Base-by-base conservation (phyloP, 148 eudicot genomes). In the Rhododendron williamsianum region DNA sequence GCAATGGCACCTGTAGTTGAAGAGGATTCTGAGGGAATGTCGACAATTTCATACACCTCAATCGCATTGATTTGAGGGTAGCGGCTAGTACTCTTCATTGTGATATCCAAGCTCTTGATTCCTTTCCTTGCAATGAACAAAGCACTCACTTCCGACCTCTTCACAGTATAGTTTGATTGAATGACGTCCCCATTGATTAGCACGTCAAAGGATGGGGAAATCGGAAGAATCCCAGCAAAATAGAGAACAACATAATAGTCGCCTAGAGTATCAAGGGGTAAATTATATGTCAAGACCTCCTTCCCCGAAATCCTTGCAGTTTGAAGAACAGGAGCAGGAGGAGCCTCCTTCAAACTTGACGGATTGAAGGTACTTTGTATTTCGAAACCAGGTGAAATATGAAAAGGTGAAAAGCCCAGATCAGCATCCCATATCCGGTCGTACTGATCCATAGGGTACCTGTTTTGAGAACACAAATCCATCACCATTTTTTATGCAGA, bases 381-480 rank as follows among this genome's bases (percentile, higher is more conserved):
- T 43, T 76, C 78, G 63, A 95, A 88, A 43, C 92, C 90, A 83
- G 89, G 30, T 81, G 96, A 90, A 45, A 89, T 80, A 78, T 90
- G 95, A 54, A 88, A 89, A 4, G 98, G 96, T 27, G 89, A 85
- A 85, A 87, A 95, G 67, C 91, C 85, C 85, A 86, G 87, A 86
- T 95, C 98, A n/a, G 88, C 86, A 80, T 95, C 96, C 96, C 96
- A 95, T 83, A 93, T 90, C 10, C 98, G 91, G 82, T 95, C 96
- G 87, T 91, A 93, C 79, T 86, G 91, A 85, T 95, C 98, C 46
- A 80, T 56, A 30, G 98, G 96, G 88, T 92, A 95, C 93, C 98
- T 93, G 85, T 35, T 71, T 52, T 41, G 30, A 65, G 2, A n/a
- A 43, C 33, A 76, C 35, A 76, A 46, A 73, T 18, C 52, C 27